A percentile compares a stretch with the other conserved stretches of the same genome.
These are phyloP conservation scores for Alternaria dauci DNA, from an alignment of 2,329 filamentous ascomycete genomes.

Conservation along the genomic window DNA sequence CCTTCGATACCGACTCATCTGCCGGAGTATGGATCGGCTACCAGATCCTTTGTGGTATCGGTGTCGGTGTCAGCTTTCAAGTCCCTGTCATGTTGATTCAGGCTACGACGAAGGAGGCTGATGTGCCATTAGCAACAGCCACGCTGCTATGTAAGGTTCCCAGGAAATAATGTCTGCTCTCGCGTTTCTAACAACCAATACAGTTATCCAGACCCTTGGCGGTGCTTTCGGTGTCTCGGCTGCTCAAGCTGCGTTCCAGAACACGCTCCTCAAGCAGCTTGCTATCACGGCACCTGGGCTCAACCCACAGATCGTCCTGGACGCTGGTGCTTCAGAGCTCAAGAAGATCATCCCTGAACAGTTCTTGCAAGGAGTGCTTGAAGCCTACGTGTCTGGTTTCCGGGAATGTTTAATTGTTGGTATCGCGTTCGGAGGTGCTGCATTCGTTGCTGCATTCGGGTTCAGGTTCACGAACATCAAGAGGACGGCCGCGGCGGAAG, in stretches of 20 bases:
- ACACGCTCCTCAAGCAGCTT: slow-evolving; percentile 46
- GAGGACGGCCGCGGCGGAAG: not conserved
- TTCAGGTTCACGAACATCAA: slow-evolving; percentile 9
- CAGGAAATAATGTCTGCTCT: accelerated
- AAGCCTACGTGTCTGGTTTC: slow-evolving; percentile 5
- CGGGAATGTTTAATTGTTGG: slow-evolving; percentile 1
- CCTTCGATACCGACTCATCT: slow-evolving; percentile 48
- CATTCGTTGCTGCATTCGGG: not conserved
- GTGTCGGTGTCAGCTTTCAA: slow-evolving; percentile 37
- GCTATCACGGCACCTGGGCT: slow-evolving; percentile 40
- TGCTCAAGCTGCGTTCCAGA: slow-evolving; percentile 53
- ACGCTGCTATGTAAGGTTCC: slow-evolving; percentile 49
- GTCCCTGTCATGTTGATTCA: slow-evolving; percentile 50
- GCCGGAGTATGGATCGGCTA: slow-evolving; percentile 57
- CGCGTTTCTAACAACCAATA: not conserved
- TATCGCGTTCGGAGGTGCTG: slow-evolving; percentile 7
- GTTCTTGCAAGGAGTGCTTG: slow-evolving; percentile 1
- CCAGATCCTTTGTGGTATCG: slow-evolving; percentile 55
- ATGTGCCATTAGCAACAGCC: slow-evolving; percentile 50
- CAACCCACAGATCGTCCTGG: slow-evolving; percentile 37
- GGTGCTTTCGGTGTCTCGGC: slow-evolving; percentile 54
- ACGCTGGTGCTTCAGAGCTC: slow-evolving; percentile 46
- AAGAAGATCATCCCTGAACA: not conserved
- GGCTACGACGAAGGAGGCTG: slow-evolving; percentile 41
- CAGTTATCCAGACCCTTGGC: slow-evolving; percentile 45